Conservation (phyloP, 805 yeast genomes). For the Priceomyces carsonii region DNA sequence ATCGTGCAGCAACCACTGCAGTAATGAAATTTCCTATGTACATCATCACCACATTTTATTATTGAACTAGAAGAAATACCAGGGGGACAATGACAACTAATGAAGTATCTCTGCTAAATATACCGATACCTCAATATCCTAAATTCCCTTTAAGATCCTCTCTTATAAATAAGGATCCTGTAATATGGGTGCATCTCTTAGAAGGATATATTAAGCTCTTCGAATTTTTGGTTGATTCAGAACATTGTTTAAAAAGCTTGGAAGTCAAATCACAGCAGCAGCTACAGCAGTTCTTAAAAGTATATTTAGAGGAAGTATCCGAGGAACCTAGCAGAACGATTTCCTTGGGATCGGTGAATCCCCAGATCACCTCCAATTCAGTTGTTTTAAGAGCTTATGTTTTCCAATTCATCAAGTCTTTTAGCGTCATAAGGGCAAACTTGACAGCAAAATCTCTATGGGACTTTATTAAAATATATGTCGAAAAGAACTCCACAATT, state of each 20-base stretch:
- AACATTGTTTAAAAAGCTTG: slow-evolving; percentile 33
- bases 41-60: no score
- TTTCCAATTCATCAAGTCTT: slow-evolving; percentile 49
- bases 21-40: no score
- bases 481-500: slow-evolving; percentile 37
- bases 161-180: slow-evolving; percentile 81
- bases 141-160: slow-evolving; percentile 75
- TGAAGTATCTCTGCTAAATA: no score
- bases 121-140: slow-evolving; percentile 71
- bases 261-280: slow-evolving; percentile 60
- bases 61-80: no score
- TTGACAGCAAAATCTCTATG: slow-evolving; percentile 63
- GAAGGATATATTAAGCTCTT: slow-evolving; percentile 61
- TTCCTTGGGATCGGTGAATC: slow-evolving; percentile 71
- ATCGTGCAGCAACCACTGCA: no score
- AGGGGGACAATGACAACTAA: no score
- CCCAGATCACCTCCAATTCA: slow-evolving; percentile 60
- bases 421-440: slow-evolving; percentile 57
- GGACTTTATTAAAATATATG: slow-evolving; percentile 62
- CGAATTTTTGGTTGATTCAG: slow-evolving; percentile 44
- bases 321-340: slow-evolving; percentile 61
- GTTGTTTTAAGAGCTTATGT: slow-evolving; percentile 48
- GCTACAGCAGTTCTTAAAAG: slow-evolving; percentile 54
- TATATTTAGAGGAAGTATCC: slow-evolving; percentile 60
- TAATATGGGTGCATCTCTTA: slow-evolving; percentile 74